phyloP scores from a whole-genome alignment of 2,329 filamentous ascomycete species.

The Pestalotiopsis sp. region DNA sequence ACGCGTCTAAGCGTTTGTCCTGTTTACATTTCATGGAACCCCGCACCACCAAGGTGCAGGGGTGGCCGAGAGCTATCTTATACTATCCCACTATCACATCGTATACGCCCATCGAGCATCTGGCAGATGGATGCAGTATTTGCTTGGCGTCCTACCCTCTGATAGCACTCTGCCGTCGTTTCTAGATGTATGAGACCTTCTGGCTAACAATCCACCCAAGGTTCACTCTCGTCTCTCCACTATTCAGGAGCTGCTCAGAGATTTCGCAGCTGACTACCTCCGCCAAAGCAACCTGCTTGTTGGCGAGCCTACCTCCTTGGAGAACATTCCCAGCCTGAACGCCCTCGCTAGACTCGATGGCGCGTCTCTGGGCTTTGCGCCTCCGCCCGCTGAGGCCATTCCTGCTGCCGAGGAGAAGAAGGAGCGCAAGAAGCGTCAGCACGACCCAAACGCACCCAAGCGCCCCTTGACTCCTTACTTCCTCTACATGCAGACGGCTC shows the following conservation, averaged over 20 bases:
- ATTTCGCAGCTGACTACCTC: conserved; percentile 81
- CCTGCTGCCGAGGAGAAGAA: conserved; percentile 71
- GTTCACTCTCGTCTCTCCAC: conserved; percentile 77
- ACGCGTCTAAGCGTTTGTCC: neutral
- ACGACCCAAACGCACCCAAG: conserved; percentile 94
- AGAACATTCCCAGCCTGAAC: conserved; percentile 42
- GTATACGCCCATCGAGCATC: neutral
- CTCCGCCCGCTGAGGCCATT: conserved; percentile 22
- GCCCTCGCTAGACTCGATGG: conserved; percentile 54
- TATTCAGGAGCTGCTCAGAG: conserved; percentile 78
- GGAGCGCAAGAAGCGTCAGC: conserved; percentile 85
- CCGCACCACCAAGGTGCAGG: neutral
- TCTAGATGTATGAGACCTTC: neutral
- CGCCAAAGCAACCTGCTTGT: conserved; percentile 86
- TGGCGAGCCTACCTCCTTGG: conserved; percentile 59
- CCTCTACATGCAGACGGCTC: conserved; percentile 88
- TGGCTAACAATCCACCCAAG: conserved; percentile 51
- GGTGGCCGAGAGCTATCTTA: neutral
- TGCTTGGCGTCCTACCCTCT: neutral
- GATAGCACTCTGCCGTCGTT: neutral
- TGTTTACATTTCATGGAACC: neutral
- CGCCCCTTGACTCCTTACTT: conserved; percentile 93
- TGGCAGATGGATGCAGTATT: neutral
- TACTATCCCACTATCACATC: neutral
- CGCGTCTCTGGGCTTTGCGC: conserved; percentile 40